Base-by-base conservation (phyloP, 768 basidiomycete species). In the Rhodotorula sphaerocarpa region DNA sequence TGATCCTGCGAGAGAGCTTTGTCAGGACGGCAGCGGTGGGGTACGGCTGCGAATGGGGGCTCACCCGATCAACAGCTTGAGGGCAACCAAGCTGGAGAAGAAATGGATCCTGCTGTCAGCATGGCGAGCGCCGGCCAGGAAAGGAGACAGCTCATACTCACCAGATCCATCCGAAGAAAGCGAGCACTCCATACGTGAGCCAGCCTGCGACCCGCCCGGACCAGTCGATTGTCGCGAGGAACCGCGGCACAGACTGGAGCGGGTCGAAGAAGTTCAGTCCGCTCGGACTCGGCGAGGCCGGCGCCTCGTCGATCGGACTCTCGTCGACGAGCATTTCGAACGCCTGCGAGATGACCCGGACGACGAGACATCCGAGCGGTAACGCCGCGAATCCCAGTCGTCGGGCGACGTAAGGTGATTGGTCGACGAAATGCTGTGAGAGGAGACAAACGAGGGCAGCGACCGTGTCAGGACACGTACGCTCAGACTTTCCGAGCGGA, bases 351-450 rank as follows among this genome's bases (percentile, higher is more conserved):
- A 72, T 67, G 11, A 79, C 74, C 0, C 78, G 73, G 20, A 79
- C 72, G 33, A 78, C 75, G 23, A 97, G 79, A 28, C 88, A 88
- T 0, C 90, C 90, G 4, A 97, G 80, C 0, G 95, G 95, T 27
- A 97, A 79, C 0, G 91, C 84, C 3, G 95, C 87, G 74, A 97
- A 95, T 21, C 95, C 95, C 14, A 99, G 80, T 10, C 95, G 83
- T 5, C 93, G 86, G 2, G 92, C 88, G 36, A 97, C 90, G 9
- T 92, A 80, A 10, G 92, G 92, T 2, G 92, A 92, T 73, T 95
- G 92, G 72, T 99, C 95, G 25, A 95, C 88, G 63, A 92, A 90
- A 4, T 86, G 80, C 74, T 91, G 88, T 42, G 34, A 45, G 21
- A 45, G 44, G 2, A 39, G 33, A 25, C 16, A 28, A 39, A 31